Evolutionary conservation across 352 stramenopile genomes (phyloP), one percentile per base, ranked within the genome.

Genomic region (Phytophthora meadii): DNA sequence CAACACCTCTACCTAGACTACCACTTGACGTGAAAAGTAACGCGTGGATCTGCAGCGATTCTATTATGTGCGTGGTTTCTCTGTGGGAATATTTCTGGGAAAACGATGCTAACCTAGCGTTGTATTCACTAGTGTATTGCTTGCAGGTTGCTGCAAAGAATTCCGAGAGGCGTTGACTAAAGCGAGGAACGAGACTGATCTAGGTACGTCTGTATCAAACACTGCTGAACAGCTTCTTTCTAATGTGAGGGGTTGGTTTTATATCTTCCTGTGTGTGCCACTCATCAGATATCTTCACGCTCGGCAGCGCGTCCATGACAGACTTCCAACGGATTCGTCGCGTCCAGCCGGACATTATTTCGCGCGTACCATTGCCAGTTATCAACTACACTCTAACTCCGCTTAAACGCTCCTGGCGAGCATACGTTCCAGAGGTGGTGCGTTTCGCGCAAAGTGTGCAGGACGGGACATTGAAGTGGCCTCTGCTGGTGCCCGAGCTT

Each of bases 1-100:
- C 67, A 9, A 80, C 56, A 34, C 79, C 82, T 7, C 45, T 93
- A 10, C 65, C 59, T 7, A 84, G 65, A 53, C 60, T 93, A 9
- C 71, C 77, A 0, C 59, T 90, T 51, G 76, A 89, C 41, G 56
- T 79, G 8, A 74, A 80, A 48, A 83, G 54, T 52, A 77, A 90
- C 45, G 58, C 76, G 9, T 93, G 84, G 84, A 91, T 93, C 54
- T 93, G 84, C 61, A 93, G 74, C 41, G 84, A 93, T 50, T 82
- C 84, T 17, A 83, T 88, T 47, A 81, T 93, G 84, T 93, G 63
- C 49, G 81, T 65, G n/a, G 40, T 42, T 53, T 30, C 19, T 54
- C 25, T 4, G 52, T 15, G 42, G 22, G 9, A 22, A 19, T 11
- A 49, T 7, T 19, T 42, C 5, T 22, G n/a, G 15, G n/a, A 5